phyloP scores from a whole-genome alignment of 768 basidiomycete species.

The Podaxis sp. region DNA sequence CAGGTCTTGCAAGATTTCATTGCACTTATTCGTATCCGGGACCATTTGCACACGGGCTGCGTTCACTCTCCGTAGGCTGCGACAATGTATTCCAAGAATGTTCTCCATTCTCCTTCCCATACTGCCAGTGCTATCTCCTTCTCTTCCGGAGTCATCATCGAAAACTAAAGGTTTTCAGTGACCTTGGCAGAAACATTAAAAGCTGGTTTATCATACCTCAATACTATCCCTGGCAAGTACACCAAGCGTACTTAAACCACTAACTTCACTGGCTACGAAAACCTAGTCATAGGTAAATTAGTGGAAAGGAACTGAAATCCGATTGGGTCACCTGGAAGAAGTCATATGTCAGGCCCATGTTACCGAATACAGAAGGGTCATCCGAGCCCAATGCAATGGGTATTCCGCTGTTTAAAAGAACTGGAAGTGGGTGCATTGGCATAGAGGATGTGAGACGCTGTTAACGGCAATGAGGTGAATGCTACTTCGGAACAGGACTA shows the following conservation, averaged over 20 bases:
- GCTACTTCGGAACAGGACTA: neutral
- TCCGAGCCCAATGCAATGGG: constrained; percentile 70
- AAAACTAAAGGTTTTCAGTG: constrained; percentile 33
- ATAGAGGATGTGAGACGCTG: constrained; percentile 76
- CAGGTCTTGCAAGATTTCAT: too few species aligned
- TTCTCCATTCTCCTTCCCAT: constrained; percentile 47
- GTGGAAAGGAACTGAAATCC: neutral
- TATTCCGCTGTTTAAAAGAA: constrained; percentile 67
- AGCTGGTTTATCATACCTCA: constrained; percentile 30
- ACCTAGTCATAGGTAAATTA: constrained; percentile 19
- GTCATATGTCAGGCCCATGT: constrained; percentile 73
- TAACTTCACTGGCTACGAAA: constrained; percentile 66
- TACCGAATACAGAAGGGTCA: constrained; percentile 73
- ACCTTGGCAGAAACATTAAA: neutral
- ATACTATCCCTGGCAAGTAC: constrained; percentile 65
- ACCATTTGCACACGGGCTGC: too few species aligned
- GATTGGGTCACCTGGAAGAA: constrained; percentile 49
- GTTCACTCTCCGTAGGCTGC: neutral
- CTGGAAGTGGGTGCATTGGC: constrained; percentile 73
- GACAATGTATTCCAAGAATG: constrained; percentile 33
- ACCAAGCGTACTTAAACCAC: constrained; percentile 56
- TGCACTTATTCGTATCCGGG: too few species aligned
- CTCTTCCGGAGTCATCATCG: constrained; percentile 40
- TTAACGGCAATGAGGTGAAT: neutral
- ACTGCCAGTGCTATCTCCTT: constrained; percentile 35